Evolutionary conservation across 2,329 filamentous ascomycete species (phyloP), one percentile per base, ranked within the genome.

Genomic region (Elsinoe batatas): DNA sequence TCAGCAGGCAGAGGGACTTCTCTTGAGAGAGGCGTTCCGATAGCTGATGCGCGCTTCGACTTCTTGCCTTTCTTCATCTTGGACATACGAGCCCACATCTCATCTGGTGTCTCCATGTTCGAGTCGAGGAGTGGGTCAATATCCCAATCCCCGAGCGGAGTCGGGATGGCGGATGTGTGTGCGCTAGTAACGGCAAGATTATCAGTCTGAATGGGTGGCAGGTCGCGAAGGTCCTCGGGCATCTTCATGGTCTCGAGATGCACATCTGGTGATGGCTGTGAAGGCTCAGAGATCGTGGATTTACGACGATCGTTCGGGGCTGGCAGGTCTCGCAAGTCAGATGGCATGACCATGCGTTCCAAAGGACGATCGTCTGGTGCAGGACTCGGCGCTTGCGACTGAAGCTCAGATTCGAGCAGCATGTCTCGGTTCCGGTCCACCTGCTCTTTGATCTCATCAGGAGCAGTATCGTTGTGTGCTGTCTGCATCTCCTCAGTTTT

Each of bases 51-150:
- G 13, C 40, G 38, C 15, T 55, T 49, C 15, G 53, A 55, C 32
- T 55, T 56, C 30, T 56, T 56, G 1, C 53, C 42, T 33, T 58
- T 58, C 56, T 59, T 56, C 26, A 32, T 50, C 38, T 58, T 59
- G 13, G 22, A 56, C 38, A 44, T 56, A 11, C 20, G 15, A 2
- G 53, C 53, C 53, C 53, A 55, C 32, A 55, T 37, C 37, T 55
- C 53, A 20, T 55, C 53, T 7, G 53, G 53, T 3, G 53, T 55
- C 40, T 55, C 53, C 8, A 36, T 13, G 18, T 44, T 55, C n/a
- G 53, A 44, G 15, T 55, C 53, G 8, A 55, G 42, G 26, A 55
- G 18, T 8, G 53, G 53, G 18, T 55, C 53, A 26, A 55, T 55
- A 37, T 30, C 33, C 53, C 53, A 55, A 32, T 55, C 53, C 15